Percentiles rank a stretch among this genome's conserved stretches.
phyloP scores from a whole-genome alignment of 768 basidiomycete species.

The Suillus hirtellus region DNA sequence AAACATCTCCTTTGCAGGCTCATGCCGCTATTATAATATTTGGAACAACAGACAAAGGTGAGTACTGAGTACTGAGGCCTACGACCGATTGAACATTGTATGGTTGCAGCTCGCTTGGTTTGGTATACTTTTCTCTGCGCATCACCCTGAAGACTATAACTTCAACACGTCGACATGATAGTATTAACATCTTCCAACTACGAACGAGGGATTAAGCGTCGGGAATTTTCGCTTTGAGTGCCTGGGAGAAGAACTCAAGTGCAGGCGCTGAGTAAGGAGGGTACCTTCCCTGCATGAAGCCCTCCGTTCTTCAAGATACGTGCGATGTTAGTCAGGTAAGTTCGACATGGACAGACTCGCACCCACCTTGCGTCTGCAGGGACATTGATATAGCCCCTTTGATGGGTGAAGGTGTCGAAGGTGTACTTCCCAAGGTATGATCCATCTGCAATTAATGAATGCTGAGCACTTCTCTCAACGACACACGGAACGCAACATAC shows the following conservation, averaged over 20 bases:
- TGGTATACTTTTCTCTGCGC: too few species aligned
- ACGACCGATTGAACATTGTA: too few species aligned
- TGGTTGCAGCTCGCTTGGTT: too few species aligned
- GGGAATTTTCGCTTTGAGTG: not conserved
- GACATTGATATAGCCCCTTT: slow-evolving; percentile 45
- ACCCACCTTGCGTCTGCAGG: slow-evolving; percentile 46
- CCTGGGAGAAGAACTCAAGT: slow-evolving; percentile 3
- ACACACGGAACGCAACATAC: slow-evolving; percentile 35
- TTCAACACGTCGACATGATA: not conserved
- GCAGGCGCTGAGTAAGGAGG: slow-evolving; percentile 50
- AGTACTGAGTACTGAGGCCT: too few species aligned
- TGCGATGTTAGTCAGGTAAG: not conserved
- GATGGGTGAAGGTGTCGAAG: slow-evolving; percentile 52
- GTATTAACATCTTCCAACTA: not conserved
- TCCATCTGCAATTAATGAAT: slow-evolving; percentile 37
- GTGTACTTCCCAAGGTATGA: slow-evolving; percentile 47
- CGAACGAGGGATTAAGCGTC: not conserved
- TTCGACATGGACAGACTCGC: not conserved
- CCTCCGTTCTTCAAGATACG: slow-evolving; percentile 44
- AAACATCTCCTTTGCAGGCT: too few species aligned
- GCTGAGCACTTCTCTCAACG: not conserved
- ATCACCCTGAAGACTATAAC: not conserved
- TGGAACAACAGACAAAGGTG: too few species aligned
- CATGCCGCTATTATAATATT: too few species aligned
- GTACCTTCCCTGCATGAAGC: slow-evolving; percentile 51